Evolutionary conservation across 2,329 filamentous ascomycete species (phyloP), one percentile per base, ranked within the genome.

Genomic region (Colletotrichum horii): DNA sequence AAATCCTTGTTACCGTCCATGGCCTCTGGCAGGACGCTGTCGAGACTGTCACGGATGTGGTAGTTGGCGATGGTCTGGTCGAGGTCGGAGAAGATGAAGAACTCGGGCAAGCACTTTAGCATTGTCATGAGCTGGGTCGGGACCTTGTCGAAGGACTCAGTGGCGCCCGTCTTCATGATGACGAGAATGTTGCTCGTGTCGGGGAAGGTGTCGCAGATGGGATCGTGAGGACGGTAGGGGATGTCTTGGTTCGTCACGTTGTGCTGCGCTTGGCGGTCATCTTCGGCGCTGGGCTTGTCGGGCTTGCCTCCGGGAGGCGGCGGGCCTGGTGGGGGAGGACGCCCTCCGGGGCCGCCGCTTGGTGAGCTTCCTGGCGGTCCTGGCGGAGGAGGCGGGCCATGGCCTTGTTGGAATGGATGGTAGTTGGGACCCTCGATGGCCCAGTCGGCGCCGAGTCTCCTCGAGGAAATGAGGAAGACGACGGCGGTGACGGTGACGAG

Each of bases 41-140:
- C 85, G 28, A 90, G 83, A 61, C 86, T 87, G 79, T 91, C 89
- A 66, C 84, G 82, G 64, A 90, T 81, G 30, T 84, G 81, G 69
- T 85, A 81, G 7, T 87, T 87, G 9, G 83, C 88, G 38, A 91
- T 84, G 11, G 82, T 82, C 79, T 89, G 86, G 30, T 86, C 84
- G 72, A 92, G 84, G 77, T 94, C 91, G 52, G 89, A 89, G 81
- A 91, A 94, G 79, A 92, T 84, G 67, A 91, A 84, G 71, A 87
- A 89, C 66, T 91, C 85, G 65, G 85, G 82, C 11, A 88, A 79
- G 77, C 90, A 91, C 66, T 84, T 85, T 12, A 91, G 84, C 1
- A 85, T 85, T 8, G 90, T 91, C 79, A 90, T 82, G 26, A 91
- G 83, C 78, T 91, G 90, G 5, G 88, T 89, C 3, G 90, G 89